Conservation (phyloP, 257 asterid genomes). For the Parsonsia alboflavescens region DNA sequence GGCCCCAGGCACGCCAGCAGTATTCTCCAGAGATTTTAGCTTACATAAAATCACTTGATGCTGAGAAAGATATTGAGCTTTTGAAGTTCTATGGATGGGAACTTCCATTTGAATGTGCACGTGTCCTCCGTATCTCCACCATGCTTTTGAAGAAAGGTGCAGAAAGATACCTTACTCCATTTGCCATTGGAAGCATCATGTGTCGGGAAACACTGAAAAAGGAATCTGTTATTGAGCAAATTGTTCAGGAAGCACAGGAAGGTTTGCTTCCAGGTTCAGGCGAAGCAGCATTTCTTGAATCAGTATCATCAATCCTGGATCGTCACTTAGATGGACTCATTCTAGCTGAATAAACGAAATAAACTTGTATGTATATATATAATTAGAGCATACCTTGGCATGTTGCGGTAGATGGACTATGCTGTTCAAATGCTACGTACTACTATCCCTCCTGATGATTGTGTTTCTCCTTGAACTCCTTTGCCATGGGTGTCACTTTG, state of each 20-base stretch:
- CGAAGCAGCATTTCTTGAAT: conserved; percentile 52
- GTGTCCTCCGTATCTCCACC: conserved; percentile 52
- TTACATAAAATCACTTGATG: conserved; percentile 58
- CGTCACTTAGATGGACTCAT: conserved; percentile 33
- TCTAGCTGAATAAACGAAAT: neutral
- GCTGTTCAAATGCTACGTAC: neutral
- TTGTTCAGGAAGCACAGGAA: conserved; percentile 51
- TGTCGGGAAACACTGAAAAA: conserved; percentile 56
- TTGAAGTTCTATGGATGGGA: conserved; percentile 62
- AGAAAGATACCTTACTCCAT: conserved; percentile 56
- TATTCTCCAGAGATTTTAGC: conserved; percentile 42
- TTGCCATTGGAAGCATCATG: conserved; percentile 60
- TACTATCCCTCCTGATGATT: neutral
- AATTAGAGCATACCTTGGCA: conserved; percentile 5
- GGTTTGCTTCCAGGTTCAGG: conserved; percentile 49
- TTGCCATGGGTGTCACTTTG: neutral
- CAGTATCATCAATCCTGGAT: conserved; percentile 49
- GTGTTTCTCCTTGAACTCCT: neutral
- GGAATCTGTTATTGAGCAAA: conserved; percentile 53
- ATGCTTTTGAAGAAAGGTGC: conserved; percentile 77
- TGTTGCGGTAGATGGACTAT: neutral
- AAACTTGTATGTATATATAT: conserved; percentile 13
- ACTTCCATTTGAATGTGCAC: conserved; percentile 44
- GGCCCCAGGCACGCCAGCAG: conserved; percentile 70
- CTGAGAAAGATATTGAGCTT: conserved; percentile 61